phyloP scores from a whole-genome alignment of 2,329 filamentous ascomycete genomes.

The Trichoderma sp. region DNA sequence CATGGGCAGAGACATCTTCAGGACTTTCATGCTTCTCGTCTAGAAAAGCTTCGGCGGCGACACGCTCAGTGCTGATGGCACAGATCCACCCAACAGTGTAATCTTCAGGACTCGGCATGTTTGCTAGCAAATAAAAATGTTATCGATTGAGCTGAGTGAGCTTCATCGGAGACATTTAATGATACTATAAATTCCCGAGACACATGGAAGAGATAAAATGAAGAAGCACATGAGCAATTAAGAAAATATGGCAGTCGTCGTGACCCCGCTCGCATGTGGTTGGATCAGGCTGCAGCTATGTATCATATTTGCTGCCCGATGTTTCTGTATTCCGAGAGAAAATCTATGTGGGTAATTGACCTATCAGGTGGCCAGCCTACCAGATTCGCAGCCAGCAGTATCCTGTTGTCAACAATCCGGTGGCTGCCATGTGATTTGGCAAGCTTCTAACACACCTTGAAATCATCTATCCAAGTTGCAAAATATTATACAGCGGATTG shows the following conservation, averaged over 20 bases:
- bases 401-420: not conserved
- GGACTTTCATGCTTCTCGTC: not conserved
- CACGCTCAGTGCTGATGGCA: slow-evolving; percentile 36
- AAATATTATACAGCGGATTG: no score
- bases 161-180: not conserved
- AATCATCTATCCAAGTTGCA: not conserved
- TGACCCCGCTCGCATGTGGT: not conserved
- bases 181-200: not conserved
- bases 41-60: slow-evolving; percentile 33
- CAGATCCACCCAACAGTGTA: slow-evolving; percentile 47
- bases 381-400: not conserved
- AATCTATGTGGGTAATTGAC: not conserved
- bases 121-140: no score
- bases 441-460: not conserved
- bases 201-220: not conserved
- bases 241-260: not conserved
- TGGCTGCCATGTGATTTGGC: not conserved
- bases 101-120: not conserved
- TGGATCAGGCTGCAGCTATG: not conserved
- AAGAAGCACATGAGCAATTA: not conserved
- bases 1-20: slow-evolving; percentile 19
- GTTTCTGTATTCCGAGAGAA: not conserved
- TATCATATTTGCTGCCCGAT: not conserved
- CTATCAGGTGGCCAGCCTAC: not conserved
- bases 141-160: no score